phyloP scores from a whole-genome alignment of 495 filamentous ascomycete species.

The Elasticomyces elasticus region DNA sequence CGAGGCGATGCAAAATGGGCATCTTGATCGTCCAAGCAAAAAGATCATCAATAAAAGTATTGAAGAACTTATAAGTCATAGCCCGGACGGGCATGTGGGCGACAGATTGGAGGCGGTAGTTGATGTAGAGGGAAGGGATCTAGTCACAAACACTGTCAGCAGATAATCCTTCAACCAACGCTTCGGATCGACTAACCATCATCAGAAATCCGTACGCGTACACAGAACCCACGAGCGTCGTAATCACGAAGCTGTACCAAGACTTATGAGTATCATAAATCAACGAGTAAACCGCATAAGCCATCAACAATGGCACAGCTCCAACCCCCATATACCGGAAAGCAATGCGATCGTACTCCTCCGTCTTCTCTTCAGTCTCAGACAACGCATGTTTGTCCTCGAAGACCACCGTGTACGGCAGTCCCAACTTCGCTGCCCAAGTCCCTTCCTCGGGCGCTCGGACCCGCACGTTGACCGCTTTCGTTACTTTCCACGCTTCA shows the following conservation, averaged over 20 bases:
- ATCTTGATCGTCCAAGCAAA: constrained; percentile 99
- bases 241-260: constrained; percentile 89
- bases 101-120: constrained; percentile 91
- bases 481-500: constrained; percentile 98
- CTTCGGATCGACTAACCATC: constrained; percentile 64
- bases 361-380: constrained; percentile 91
- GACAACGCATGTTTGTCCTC: constrained; percentile 95
- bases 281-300: constrained; percentile 83
- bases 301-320: constrained; percentile 77
- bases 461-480: constrained; percentile 81
- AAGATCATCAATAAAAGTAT: constrained; percentile 74
- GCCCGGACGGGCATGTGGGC: constrained; percentile 95
- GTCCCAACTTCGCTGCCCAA: constrained; percentile 30
- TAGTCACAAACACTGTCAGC: constrained; percentile 5
- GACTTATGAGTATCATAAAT: constrained; percentile 93
- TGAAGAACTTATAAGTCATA: constrained; percentile 95
- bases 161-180: too few species aligned
- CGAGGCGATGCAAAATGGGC: constrained; percentile 89
- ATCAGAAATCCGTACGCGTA: constrained; percentile 98
- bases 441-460: constrained; percentile 55
- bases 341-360: constrained; percentile 95
- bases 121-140: constrained; percentile 89
- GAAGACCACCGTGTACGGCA: constrained; percentile 79
- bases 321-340: constrained; percentile 92
- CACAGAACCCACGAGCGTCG: constrained; percentile 88